Conservation (phyloP, 495 filamentous ascomycete genomes). For the Penicillium canescens region DNA sequence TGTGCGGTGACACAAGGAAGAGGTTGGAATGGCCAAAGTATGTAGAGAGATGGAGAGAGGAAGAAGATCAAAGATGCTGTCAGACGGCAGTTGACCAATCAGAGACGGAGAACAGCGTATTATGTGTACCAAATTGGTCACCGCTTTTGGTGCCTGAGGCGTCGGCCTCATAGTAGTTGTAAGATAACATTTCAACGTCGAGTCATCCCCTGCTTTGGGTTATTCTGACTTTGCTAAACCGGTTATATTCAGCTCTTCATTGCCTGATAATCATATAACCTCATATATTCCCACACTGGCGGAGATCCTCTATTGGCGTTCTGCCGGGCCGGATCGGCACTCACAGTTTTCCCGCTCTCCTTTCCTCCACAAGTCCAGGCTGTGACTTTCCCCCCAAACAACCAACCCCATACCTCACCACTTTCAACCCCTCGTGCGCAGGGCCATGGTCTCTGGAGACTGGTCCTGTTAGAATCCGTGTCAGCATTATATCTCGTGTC, state of each 20-base stretch:
- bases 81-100: not conserved
- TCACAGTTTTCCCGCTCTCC: conserved; percentile 36
- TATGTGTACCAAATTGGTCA: conserved; percentile 6
- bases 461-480: conserved; percentile 20
- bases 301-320: conserved; percentile 11
- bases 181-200: no score
- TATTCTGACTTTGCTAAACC: no score
- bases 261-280: no score
- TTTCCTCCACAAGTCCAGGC: conserved; percentile 29
- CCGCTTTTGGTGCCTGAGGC: conserved; percentile 11
- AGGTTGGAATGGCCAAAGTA: no score
- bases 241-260: no score
- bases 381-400: conserved; percentile 20
- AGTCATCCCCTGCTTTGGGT: not conserved
- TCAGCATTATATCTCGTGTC: not conserved
- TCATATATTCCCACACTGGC: not conserved
- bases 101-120: not conserved
- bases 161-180: not conserved
- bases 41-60: no score
- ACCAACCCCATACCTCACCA: conserved; percentile 1
- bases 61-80: not conserved
- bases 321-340: conserved; percentile 25
- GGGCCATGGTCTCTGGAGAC: conserved; percentile 29
- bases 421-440: conserved; percentile 8
- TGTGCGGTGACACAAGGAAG: not conserved